phyloP scores from a whole-genome alignment of 495 filamentous ascomycete species.

The Aspergillus sclerotiicarbonarius region DNA sequence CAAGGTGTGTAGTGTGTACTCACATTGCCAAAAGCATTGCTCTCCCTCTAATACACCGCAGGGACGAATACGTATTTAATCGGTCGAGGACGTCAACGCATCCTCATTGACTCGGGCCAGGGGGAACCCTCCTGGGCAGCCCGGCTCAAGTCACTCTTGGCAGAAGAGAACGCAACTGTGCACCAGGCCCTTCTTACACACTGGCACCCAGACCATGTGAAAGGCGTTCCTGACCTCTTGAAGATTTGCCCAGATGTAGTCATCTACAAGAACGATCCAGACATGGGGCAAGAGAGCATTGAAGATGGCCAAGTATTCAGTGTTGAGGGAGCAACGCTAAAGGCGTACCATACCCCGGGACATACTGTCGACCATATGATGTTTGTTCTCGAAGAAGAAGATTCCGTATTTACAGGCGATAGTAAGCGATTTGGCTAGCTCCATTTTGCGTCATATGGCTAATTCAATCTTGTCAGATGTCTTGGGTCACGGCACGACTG shows the following conservation, averaged over 20 bases:
- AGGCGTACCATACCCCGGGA: conserved; percentile 75
- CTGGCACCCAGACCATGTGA: conserved; percentile 84
- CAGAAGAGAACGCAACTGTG: conserved; percentile 63
- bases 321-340: conserved; percentile 74
- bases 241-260: conserved; percentile 55
- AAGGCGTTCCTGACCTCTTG: conserved; percentile 67
- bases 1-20: conserved; percentile 45
- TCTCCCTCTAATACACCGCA: conserved; percentile 20
- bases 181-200: conserved; percentile 74
- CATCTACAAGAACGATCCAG: conserved; percentile 52
- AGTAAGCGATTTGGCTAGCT: conserved; percentile 42
- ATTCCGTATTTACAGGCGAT: conserved; percentile 90
- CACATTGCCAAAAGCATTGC: background rate
- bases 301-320: conserved; percentile 68
- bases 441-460: background rate
- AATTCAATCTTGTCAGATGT: conserved; percentile 51
- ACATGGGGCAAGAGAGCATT: conserved; percentile 46
- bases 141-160: conserved; percentile 59
- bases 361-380: conserved; percentile 86
- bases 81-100: conserved; percentile 62
- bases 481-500: conserved; percentile 87
- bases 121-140: conserved; percentile 60
- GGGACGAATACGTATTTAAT: conserved; percentile 88
- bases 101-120: conserved; percentile 81
- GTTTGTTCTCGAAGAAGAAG: conserved; percentile 67